A percentile compares a stretch with the other conserved stretches of the same genome.
phyloP scores from a whole-genome alignment of 164 flowering plant species.

The Kingdonia uniflora region DNA sequence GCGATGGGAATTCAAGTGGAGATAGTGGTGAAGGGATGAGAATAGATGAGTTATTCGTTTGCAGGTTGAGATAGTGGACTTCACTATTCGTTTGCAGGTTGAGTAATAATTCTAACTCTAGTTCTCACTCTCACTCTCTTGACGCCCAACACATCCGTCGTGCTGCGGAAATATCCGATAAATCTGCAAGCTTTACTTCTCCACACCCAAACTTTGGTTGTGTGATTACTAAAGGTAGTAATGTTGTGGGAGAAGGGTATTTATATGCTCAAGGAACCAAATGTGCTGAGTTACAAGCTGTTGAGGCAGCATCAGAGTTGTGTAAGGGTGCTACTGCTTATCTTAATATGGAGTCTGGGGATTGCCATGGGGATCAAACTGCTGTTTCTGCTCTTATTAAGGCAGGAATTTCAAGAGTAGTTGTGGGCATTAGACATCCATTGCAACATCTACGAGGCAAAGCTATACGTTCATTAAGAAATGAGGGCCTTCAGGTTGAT shows the following conservation, averaged over 20 bases:
- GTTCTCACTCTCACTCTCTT: conserved; percentile 12
- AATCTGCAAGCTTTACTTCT: conserved; percentile 76
- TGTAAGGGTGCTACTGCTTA: conserved; percentile 75
- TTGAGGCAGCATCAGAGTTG: conserved; percentile 52
- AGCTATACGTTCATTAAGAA: conserved; percentile 62
- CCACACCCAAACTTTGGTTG: conserved; percentile 98
- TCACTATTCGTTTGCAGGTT: too few relatives aligned
- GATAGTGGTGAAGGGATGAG: too few relatives aligned
- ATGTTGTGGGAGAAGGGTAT: conserved; percentile 74
- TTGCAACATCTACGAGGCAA: conserved; percentile 71
- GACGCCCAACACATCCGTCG: conserved; percentile 52
- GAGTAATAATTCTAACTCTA: too few relatives aligned
- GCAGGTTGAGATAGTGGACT: too few relatives aligned
- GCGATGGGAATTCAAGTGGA: too few relatives aligned
- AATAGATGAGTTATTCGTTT: too few relatives aligned
- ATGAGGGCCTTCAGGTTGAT: conserved; percentile 74
- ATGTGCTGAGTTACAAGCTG: conserved; percentile 81
- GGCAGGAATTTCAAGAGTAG: conserved; percentile 87
- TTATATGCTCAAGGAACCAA: conserved; percentile 84
- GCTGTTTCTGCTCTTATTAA: conserved; percentile 75
- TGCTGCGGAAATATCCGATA: conserved; percentile 75
- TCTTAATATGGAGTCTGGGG: conserved; percentile 89
- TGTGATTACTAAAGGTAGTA: conserved; percentile 40
- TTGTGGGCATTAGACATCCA: conserved; percentile 86
- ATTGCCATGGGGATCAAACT: conserved; percentile 66